These are phyloP conservation scores for Pseudoturritis turrita DNA, from an alignment of 345 rosid genomes.

Conservation along the genomic window DNA sequence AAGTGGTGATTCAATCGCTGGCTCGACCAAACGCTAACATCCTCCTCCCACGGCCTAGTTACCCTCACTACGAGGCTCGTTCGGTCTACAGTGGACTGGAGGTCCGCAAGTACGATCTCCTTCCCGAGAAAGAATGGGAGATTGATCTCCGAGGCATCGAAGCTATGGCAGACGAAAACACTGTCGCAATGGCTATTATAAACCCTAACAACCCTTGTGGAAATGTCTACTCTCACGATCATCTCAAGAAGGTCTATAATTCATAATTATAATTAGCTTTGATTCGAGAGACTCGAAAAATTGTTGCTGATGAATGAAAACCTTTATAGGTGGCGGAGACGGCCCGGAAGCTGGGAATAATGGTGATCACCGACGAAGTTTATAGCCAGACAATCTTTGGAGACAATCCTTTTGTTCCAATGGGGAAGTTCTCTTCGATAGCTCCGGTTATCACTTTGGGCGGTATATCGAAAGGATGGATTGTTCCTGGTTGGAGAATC, in stretches of 20 bases:
- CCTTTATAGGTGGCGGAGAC: conserved; percentile 49
- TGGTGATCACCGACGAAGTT: conserved; percentile 72
- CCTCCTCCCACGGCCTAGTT: conserved; percentile 65
- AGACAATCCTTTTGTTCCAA: conserved; percentile 51
- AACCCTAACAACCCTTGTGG: conserved; percentile 75
- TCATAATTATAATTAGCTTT: not conserved
- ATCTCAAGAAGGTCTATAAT: conserved; percentile 44
- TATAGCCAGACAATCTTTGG: conserved; percentile 56
- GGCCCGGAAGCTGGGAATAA: conserved; percentile 54
- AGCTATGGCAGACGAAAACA: conserved; percentile 58
- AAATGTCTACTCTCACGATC: conserved; percentile 49
- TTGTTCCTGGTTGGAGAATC: conserved; percentile 80
- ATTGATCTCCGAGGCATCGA: conserved; percentile 58
- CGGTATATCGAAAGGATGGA: conserved; percentile 70
- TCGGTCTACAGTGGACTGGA: conserved; percentile 40
- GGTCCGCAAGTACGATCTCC: conserved; percentile 58
- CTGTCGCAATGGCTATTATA: conserved; percentile 56
- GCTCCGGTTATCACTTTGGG: conserved; percentile 63
- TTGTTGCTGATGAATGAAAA: not conserved
- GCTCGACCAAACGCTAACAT: conserved; percentile 61
- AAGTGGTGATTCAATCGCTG: conserved; percentile 40
- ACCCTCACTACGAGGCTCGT: conserved; percentile 50
- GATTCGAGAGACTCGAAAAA: not conserved
- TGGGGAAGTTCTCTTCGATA: conserved; percentile 56
- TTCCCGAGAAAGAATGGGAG: conserved; percentile 63